These are phyloP conservation scores for Beauveria scarabaeidicola DNA, from an alignment of 2,329 filamentous ascomycete species.

Conservation along the genomic window DNA sequence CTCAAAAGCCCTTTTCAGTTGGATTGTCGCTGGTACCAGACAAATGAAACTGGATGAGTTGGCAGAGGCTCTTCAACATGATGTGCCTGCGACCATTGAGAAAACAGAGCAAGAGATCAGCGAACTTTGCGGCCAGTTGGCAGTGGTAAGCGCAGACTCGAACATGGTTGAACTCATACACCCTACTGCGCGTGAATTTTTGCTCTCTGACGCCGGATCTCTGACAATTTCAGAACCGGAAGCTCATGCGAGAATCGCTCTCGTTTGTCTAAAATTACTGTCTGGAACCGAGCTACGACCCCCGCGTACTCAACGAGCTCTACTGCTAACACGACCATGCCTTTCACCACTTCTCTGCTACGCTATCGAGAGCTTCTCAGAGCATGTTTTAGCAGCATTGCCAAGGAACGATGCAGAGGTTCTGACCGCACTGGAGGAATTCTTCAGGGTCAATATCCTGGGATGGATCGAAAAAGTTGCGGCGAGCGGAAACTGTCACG, in stretches of 20 bases:
- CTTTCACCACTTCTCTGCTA: conserved; percentile 16
- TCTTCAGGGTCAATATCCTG: conserved; percentile 20
- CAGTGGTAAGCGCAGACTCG: conserved; percentile 17
- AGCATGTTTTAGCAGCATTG: conserved; percentile 18
- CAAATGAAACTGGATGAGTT: conserved; percentile 20
- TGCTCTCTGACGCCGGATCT: conserved; percentile 17
- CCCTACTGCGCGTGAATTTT: conserved; percentile 21
- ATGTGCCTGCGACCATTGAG: conserved; percentile 18
- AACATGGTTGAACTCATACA: conserved; percentile 20
- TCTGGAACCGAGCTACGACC: background rate
- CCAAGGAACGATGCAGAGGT: conserved; percentile 16
- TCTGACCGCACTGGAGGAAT: conserved; percentile 15
- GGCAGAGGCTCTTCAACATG: conserved; percentile 19
- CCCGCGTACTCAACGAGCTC: background rate
- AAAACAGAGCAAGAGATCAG: conserved; percentile 17
- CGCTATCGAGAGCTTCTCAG: conserved; percentile 20
- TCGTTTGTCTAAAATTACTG: conserved; percentile 19
- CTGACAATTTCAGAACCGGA: no score
- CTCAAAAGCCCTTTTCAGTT: conserved; percentile 20
- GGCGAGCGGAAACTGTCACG: conserved; percentile 15
- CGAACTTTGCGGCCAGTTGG: conserved; percentile 23
- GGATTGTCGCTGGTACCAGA: conserved; percentile 19
- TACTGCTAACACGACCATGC: background rate
- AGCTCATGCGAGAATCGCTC: conserved; percentile 19
- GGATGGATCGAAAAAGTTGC: conserved; percentile 23